Evolutionary conservation across 176 grass and related monocot genomes (phyloP).

Genomic region (Themeda triandra): DNA sequence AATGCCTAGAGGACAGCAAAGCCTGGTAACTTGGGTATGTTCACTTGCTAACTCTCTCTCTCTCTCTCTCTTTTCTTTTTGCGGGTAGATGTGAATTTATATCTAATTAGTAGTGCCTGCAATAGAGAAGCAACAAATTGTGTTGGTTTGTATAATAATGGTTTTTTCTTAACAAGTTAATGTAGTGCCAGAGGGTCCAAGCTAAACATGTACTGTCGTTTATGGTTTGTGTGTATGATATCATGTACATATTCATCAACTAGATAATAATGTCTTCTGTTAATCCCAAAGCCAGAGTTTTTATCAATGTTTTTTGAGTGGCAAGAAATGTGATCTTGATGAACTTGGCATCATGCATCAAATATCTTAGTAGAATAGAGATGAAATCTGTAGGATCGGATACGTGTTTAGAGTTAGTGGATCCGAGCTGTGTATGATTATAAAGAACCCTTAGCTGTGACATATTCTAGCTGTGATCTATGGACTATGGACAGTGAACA

Average conservation of each 20-base stretch:
- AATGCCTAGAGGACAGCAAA: slow-evolving; percentile 95
- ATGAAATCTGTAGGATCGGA: background rate
- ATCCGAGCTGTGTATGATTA: no score
- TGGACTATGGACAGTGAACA: no score
- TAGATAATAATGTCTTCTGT: background rate
- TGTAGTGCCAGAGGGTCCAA: background rate
- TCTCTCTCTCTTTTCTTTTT: background rate
- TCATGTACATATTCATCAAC: background rate
- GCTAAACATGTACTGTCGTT: background rate
- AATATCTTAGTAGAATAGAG: background rate
- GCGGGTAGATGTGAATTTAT: background rate
- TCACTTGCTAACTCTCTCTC: background rate
- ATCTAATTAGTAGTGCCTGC: background rate
- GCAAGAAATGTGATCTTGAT: background rate
- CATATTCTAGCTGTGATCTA: no score
- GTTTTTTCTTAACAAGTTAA: background rate
- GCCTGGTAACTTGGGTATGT: slow-evolving; percentile 87
- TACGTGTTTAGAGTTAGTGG: background rate
- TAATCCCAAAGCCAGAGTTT: background rate
- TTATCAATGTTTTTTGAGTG: background rate
- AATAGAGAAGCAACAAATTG: background rate
- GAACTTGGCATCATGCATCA: background rate
- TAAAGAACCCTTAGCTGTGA: no score
- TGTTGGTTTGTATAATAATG: background rate
- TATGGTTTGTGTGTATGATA: background rate